Evolutionary conservation across 2,329 filamentous ascomycete species (phyloP).

Genomic region (Penicillium sp.): DNA sequence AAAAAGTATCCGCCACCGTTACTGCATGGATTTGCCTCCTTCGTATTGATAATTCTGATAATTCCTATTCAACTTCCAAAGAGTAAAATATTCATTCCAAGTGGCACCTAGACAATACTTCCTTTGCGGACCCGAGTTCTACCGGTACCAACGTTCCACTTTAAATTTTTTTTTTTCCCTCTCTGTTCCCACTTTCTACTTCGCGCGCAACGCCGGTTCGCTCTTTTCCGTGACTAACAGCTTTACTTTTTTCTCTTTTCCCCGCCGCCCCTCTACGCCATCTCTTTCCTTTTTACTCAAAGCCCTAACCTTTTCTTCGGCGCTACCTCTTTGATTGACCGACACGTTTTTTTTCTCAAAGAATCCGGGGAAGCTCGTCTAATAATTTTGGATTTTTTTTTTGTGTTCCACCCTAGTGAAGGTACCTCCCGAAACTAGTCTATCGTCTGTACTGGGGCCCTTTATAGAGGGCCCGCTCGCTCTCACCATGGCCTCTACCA

Average conservation of each 20-base stretch:
- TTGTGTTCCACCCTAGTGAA: conserved; percentile 9
- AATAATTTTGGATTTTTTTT: conserved; percentile 14
- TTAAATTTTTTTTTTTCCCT: not conserved
- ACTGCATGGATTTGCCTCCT: not conserved
- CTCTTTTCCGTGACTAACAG: conserved; percentile 39
- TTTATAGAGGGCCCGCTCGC: conserved; percentile 27
- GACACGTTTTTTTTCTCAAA: conserved; percentile 17
- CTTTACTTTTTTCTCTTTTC: conserved; percentile 20
- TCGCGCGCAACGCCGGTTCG: conserved; percentile 16
- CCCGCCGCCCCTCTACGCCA: conserved; percentile 24
- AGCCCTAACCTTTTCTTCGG: conserved; percentile 15
- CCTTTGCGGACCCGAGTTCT: not conserved
- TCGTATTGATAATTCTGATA: not conserved
- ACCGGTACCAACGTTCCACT: not conserved
- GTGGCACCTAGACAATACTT: not conserved
- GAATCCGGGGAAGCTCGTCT: conserved; percentile 33
- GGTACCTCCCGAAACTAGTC: conserved; percentile 7
- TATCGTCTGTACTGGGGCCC: conserved; percentile 12
- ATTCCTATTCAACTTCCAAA: not conserved
- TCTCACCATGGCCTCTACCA: conserved; percentile 32
- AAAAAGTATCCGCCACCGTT: conserved; percentile 6
- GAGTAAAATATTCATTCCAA: not conserved
- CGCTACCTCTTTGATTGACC: conserved; percentile 16
- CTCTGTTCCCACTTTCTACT: not conserved
- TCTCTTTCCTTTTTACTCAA: conserved; percentile 7